Percentiles rank a stretch among this genome's conserved stretches.
phyloP scores from a whole-genome alignment of 2,329 filamentous ascomycete species.

The Trichoderma cornu-damae region DNA sequence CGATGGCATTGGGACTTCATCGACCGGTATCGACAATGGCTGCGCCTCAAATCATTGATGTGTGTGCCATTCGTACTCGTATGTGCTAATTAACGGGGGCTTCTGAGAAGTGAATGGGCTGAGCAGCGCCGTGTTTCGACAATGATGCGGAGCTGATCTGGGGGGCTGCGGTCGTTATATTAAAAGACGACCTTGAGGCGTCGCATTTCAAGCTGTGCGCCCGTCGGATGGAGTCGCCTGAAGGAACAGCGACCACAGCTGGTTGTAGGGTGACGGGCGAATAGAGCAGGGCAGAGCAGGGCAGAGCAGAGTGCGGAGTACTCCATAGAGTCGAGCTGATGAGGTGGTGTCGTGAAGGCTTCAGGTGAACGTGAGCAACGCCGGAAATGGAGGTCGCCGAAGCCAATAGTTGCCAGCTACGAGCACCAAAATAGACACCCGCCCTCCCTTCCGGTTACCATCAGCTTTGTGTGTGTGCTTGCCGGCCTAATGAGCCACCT shows the following conservation, averaged over 20 bases:
- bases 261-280: too few relatives aligned
- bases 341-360: background rate
- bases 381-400: background rate
- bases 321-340: background rate
- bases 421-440: background rate
- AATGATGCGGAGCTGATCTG: background rate
- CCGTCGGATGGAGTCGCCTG: background rate
- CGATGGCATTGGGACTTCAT: background rate
- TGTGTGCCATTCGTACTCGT: background rate
- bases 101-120: background rate
- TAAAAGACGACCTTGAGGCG: background rate
- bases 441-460: background rate
- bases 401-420: background rate
- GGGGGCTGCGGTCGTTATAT: background rate
- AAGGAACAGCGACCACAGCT: background rate
- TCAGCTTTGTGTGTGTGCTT: background rate
- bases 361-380: background rate
- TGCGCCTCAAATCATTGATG: background rate
- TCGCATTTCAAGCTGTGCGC: background rate
- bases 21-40: conserved; percentile 5
- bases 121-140: background rate
- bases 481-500: background rate
- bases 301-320: background rate
- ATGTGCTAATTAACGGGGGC: background rate
- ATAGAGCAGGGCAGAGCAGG: background rate